Percentiles rank a stretch among this genome's conserved stretches.
phyloP scores from a whole-genome alignment of 306 rosid genomes.

The Castanea crenata region DNA sequence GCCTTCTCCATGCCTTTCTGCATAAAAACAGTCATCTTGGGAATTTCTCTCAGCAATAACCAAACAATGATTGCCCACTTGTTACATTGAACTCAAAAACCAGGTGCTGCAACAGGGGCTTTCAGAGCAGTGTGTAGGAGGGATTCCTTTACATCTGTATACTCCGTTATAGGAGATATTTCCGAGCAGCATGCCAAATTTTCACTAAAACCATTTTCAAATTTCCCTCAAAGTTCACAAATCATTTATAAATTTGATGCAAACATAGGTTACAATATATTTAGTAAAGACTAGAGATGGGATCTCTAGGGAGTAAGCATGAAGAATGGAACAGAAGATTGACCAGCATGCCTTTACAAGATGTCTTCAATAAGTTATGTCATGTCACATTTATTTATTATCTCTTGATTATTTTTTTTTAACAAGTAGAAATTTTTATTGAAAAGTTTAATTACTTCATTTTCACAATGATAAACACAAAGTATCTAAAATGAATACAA shows the following conservation, averaged over 20 bases:
- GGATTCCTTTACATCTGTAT: slow-evolving; percentile 94
- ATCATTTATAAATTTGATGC: background rate
- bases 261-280: background rate
- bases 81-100: slow-evolving; percentile 60
- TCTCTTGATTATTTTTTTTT: too few species aligned
- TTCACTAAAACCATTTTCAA: background rate
- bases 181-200: background rate
- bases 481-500: too few species aligned
- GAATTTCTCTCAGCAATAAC: slow-evolving; percentile 80
- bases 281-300: background rate
- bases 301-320: background rate
- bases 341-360: background rate
- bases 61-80: slow-evolving; percentile 67
- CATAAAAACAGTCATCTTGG: slow-evolving; percentile 95
- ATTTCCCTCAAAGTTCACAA: background rate
- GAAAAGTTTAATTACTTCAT: too few species aligned
- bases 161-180: slow-evolving; percentile 37
- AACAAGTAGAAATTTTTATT: too few species aligned
- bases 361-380: background rate
- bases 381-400: too few species aligned
- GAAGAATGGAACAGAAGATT: background rate
- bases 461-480: too few species aligned
- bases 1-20: slow-evolving; percentile 92
- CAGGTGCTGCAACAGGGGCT: slow-evolving; percentile 91
- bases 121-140: slow-evolving; percentile 91